phyloP scores from a whole-genome alignment of 192 early-diverging fungal genomes.

The Diversispora epigaea region DNA sequence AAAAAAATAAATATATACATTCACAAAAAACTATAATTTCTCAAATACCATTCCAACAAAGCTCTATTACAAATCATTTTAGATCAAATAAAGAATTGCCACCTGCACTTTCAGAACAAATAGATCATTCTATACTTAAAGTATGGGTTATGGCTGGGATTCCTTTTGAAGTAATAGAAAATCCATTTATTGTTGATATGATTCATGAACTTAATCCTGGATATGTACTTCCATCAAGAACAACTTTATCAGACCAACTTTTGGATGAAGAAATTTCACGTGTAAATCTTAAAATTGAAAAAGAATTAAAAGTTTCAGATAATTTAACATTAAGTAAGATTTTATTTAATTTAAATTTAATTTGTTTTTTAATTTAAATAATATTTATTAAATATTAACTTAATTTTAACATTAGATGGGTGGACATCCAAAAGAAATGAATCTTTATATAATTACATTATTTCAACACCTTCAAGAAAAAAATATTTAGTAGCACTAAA shows the following conservation, averaged over 20 bases:
- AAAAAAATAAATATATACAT: too few relatives aligned
- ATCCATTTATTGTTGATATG: neutral
- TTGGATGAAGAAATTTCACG: too few relatives aligned
- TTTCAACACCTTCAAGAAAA: neutral
- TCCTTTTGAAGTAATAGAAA: conserved; percentile 9
- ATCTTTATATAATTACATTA: neutral
- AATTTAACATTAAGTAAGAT: neutral
- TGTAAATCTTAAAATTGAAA: neutral
- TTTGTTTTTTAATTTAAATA: neutral
- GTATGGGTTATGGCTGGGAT: neutral
- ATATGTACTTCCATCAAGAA: neutral
- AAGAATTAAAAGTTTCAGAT: neutral
- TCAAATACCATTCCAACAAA: too few relatives aligned
- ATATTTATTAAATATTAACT: too few relatives aligned
- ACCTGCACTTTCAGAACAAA: too few relatives aligned
- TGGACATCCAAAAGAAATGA: neutral
- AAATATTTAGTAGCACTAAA: too few relatives aligned
- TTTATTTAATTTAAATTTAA: neutral
- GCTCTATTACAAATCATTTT: too few relatives aligned
- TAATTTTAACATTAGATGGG: neutral
- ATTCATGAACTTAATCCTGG: neutral
- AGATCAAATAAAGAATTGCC: too few relatives aligned
- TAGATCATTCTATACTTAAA: too few relatives aligned
- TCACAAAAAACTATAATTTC: too few relatives aligned
- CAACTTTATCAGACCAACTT: neutral